Percentiles rank a stretch among this genome's conserved stretches.
phyloP scores from a whole-genome alignment of 345 rosid genomes.

The Hibiscus trionum region DNA sequence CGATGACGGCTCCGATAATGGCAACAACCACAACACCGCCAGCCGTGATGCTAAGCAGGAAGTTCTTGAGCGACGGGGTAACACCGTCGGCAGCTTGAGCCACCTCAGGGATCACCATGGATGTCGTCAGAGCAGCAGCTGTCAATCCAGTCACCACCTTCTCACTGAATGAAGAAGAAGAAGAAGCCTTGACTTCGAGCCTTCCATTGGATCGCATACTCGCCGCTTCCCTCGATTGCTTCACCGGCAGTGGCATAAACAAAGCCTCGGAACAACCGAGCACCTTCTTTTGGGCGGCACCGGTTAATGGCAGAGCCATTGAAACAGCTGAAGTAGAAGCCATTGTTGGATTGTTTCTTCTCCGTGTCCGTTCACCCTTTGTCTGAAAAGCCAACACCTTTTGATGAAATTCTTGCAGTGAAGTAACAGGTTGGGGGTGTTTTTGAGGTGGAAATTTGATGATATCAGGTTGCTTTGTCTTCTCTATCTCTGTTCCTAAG shows the following conservation, averaged over 20 bases:
- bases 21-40: constrained; percentile 59
- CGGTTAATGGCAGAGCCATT: constrained; percentile 51
- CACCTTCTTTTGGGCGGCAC: constrained; percentile 33
- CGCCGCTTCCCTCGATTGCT: constrained; percentile 30
- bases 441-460: constrained; percentile 29
- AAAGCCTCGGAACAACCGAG: constrained; percentile 28
- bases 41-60: constrained; percentile 81
- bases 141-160: constrained; percentile 63
- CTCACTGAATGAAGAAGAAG: constrained; percentile 50
- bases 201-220: constrained; percentile 18
- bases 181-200: constrained; percentile 46
- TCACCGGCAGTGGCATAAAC: constrained; percentile 52
- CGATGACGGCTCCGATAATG: constrained; percentile 59
- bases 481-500: constrained; percentile 34
- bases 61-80: constrained; percentile 85
- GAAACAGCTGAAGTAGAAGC: constrained; percentile 77
- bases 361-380: not conserved
- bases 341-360: constrained; percentile 24
- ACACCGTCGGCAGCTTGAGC: constrained; percentile 71
- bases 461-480: constrained; percentile 16
- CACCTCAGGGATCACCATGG: constrained; percentile 68
- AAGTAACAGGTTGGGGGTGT: not conserved
- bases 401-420: not conserved
- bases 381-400: no score
- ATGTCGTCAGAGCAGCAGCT: constrained; percentile 67